Base-by-base conservation (phyloP, 75 land plant genomes). In the Pinus albicaulis region DNA sequence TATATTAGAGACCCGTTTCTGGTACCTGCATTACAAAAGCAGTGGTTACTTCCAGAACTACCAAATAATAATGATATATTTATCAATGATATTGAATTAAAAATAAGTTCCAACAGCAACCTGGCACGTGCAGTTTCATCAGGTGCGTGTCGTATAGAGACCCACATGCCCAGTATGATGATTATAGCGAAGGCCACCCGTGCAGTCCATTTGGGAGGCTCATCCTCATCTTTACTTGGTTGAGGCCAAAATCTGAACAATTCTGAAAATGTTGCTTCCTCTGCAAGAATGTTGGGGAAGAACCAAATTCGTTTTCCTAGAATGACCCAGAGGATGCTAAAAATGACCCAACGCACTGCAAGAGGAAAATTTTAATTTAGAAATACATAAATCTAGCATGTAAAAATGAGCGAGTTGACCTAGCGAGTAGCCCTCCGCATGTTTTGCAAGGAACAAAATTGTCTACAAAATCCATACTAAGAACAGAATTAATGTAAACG, bases 91-190 rank as follows among this genome's bases (percentile, higher is more conserved):
- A 3, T 36, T 60, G 24, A 31, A n/a, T 36, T 25, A 48, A 56
- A 13, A 79, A 24, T 6, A 61, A 52, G 57, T 6, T 41, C 71
- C 71, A 8, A 56, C 23, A 74, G 76, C 28, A 7, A 94, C 98
- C 98, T 94, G 65, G 98, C 89, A 80, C 99, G 87, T 28, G 98
- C 95, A 80, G 98, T 95, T 70, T 97, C 99, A 92, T 97, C 98
- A 73, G 99, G 99, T 55, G 95, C 95, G 87, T 97, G 94, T 72
- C 87, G 92, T 84, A 94, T 86, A 69, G 89, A 80, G 57, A 97
- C 26, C 84, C 96, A 82, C n/a, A 92, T 77, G 58, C 87, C 74
- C 36, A 89, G 19, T 19, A 86, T 88, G 70, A 90, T 75, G n/a
- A 85, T 79, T n/a, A 82, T 23, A 24, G 92, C 89, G 81, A 87